These are phyloP conservation scores for Tricholoma flavovirens DNA, from an alignment of 768 basidiomycete species.

Conservation along the genomic window DNA sequence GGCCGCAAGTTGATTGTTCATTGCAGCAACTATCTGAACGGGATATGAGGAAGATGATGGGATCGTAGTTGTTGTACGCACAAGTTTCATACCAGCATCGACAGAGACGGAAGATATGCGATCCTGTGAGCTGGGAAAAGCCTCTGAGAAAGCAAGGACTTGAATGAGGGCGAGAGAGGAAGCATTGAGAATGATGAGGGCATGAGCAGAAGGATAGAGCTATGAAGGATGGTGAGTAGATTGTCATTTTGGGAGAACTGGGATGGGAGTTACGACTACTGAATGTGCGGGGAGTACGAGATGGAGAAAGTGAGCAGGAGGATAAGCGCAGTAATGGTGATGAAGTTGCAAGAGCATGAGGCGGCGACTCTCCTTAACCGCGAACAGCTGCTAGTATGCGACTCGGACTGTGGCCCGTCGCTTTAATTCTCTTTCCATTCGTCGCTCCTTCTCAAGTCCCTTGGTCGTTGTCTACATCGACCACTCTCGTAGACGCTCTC, in stretches of 20 bases:
- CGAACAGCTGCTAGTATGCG: constrained; percentile 8
- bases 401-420: constrained; percentile 11
- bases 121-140: constrained; percentile 57
- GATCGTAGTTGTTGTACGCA: constrained; percentile 33
- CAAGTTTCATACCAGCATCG: constrained; percentile 77
- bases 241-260: too few species aligned
- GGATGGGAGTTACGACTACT: too few species aligned
- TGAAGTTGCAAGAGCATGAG: constrained; percentile 31
- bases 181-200: constrained; percentile 70
- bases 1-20: constrained; percentile 61
- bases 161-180: constrained; percentile 56
- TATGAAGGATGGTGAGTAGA: constrained; percentile 24
- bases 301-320: constrained; percentile 49
- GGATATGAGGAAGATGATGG: constrained; percentile 12
- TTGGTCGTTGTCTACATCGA: constrained; percentile 28
- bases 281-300: constrained; percentile 50
- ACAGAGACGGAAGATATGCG: constrained; percentile 59
- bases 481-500: constrained; percentile 77
- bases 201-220: constrained; percentile 70
- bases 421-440: constrained; percentile 24
- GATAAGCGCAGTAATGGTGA: constrained; percentile 40
- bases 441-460: constrained; percentile 22
- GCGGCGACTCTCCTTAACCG: neutral
- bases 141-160: constrained; percentile 75
- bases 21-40: constrained; percentile 66